Conservation (phyloP, 805 yeast genomes). For the Candida succiphila region DNA sequence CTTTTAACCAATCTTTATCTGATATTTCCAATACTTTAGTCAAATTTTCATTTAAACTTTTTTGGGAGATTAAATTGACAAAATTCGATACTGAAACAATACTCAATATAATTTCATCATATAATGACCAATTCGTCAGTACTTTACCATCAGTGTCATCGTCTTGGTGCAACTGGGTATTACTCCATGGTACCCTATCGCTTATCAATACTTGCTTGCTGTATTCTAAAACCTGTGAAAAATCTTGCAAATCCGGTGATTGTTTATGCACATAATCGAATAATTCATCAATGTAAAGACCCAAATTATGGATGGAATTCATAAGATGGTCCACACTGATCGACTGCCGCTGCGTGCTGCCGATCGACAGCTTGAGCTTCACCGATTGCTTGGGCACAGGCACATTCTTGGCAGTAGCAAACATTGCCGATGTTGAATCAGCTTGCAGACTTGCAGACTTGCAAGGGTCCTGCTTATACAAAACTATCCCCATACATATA, state of each 20-base stretch:
- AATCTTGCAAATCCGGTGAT: no score
- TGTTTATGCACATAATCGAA: conserved; percentile 2
- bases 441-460: no score
- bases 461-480: no score
- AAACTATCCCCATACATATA: no score
- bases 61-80: not conserved
- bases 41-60: conserved; percentile 1
- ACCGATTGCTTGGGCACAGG: not conserved
- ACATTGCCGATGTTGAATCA: no score
- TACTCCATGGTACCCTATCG: conserved; percentile 10
- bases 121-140: conserved; percentile 10
- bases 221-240: not conserved
- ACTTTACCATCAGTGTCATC: not conserved
- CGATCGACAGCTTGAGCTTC: not conserved
- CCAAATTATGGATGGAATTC: conserved; percentile 15
- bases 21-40: no score
- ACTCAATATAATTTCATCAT: conserved; percentile 14
- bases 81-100: conserved; percentile 8
- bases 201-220: not conserved
- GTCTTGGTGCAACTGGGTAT: not conserved
- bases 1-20: conserved; percentile 15
- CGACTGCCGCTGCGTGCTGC: conserved; percentile 7
- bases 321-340: conserved; percentile 8
- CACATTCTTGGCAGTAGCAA: not conserved
- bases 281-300: conserved; percentile 14